Conservation (phyloP, 371 early-diverging fungal species). For the Mucor indicus region DNA sequence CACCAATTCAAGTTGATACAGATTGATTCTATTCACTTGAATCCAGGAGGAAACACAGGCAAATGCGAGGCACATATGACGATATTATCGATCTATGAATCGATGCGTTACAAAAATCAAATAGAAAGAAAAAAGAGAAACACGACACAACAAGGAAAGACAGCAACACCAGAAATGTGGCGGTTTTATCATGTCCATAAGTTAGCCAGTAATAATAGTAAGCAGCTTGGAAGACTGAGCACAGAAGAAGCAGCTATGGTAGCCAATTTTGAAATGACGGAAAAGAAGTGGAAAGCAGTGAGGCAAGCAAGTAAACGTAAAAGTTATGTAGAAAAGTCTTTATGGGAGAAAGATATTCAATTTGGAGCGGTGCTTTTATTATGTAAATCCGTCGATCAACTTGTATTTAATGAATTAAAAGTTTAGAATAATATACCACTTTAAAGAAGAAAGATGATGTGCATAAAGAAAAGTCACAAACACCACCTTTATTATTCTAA, state of each 20-base stretch:
- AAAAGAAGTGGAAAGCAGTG: slow-evolving; percentile 22
- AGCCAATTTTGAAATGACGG: slow-evolving; percentile 24
- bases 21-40: slow-evolving; percentile 13
- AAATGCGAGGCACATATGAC: slow-evolving; percentile 10
- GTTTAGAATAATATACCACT: slow-evolving; percentile 14
- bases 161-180: slow-evolving; percentile 21
- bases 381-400: slow-evolving; percentile 19
- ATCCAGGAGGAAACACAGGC: slow-evolving; percentile 14
- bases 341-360: slow-evolving; percentile 26
- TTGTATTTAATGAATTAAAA: slow-evolving; percentile 22
- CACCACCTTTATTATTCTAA: too few relatives aligned
- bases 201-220: not conserved
- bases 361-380: slow-evolving; percentile 20
- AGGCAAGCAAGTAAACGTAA: slow-evolving; percentile 11
- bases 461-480: too few relatives aligned
- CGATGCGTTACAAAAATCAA: slow-evolving; percentile 16
- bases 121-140: slow-evolving; percentile 6
- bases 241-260: slow-evolving; percentile 24
- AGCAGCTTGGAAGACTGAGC: slow-evolving; percentile 13
- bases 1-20: slow-evolving; percentile 16
- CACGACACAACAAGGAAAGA: not conserved
- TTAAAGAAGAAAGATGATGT: too few relatives aligned
- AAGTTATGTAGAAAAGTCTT: slow-evolving; percentile 6
- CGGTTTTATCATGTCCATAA: slow-evolving; percentile 23
- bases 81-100: slow-evolving; percentile 21